Conservation (phyloP, 2,329 filamentous ascomycete species). For the Fusarium piperis region DNA sequence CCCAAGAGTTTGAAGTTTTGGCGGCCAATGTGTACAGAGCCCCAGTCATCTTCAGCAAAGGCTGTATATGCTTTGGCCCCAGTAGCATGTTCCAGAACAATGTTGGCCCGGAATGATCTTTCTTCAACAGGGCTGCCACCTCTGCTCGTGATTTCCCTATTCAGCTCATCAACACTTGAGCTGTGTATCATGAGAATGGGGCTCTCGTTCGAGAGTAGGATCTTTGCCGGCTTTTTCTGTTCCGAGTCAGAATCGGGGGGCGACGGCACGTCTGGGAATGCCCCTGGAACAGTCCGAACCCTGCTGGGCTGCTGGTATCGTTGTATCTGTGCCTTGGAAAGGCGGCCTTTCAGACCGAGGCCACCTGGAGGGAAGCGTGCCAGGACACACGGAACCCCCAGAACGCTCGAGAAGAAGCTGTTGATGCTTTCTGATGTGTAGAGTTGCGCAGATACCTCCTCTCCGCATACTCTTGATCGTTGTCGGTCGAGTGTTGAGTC, state of each 20-base stretch:
- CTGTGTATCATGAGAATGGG: slow-evolving; percentile 87
- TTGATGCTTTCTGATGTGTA: slow-evolving; percentile 76
- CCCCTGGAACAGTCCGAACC: slow-evolving; percentile 56
- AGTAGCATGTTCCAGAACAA: slow-evolving; percentile 70
- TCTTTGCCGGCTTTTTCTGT: slow-evolving; percentile 55
- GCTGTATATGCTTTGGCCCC: slow-evolving; percentile 56
- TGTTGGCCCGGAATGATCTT: slow-evolving; percentile 87
- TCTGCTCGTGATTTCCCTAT: slow-evolving; percentile 72
- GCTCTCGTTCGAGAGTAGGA: slow-evolving; percentile 91
- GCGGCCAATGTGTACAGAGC: slow-evolving; percentile 69
- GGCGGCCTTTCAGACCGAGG: slow-evolving; percentile 67
- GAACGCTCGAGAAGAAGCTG: slow-evolving; percentile 77
- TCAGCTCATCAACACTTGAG: slow-evolving; percentile 81
- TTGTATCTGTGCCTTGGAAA: slow-evolving; percentile 76
- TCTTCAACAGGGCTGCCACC: slow-evolving; percentile 73
- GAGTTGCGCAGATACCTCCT: slow-evolving; percentile 74
- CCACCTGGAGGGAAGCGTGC: slow-evolving; percentile 82
- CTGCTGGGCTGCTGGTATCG: slow-evolving; percentile 57
- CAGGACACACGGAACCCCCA: slow-evolving; percentile 83
- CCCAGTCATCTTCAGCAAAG: slow-evolving; percentile 87
- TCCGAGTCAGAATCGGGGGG: slow-evolving; percentile 68
- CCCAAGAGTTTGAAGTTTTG: slow-evolving; percentile 78
- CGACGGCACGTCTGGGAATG: slow-evolving; percentile 64
- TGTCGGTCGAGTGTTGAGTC: slow-evolving; percentile 51
- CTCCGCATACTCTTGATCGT: slow-evolving; percentile 82